These are phyloP conservation scores for Amylocystis lapponica DNA, from an alignment of 768 basidiomycete genomes.

Conservation along the genomic window DNA sequence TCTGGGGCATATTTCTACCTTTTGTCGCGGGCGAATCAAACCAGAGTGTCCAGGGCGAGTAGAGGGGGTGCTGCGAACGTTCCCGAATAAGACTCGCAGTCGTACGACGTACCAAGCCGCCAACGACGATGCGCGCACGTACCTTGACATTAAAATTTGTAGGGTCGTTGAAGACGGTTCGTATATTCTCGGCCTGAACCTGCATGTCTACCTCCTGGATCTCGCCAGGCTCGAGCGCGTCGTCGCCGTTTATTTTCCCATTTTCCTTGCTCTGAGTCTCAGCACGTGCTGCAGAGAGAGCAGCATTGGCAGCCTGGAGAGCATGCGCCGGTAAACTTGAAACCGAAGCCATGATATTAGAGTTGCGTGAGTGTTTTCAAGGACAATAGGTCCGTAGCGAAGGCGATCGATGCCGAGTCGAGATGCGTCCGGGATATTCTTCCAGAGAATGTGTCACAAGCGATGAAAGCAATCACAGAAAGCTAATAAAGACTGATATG, in stretches of 20 bases:
- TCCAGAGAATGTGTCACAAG: too few species aligned
- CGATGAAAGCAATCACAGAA: too few species aligned
- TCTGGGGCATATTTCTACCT: constrained; percentile 82
- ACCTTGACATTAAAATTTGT: constrained; percentile 97
- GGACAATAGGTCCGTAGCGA: too few species aligned
- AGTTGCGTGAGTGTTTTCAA: too few species aligned
- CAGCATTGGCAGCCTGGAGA: constrained; percentile 75
- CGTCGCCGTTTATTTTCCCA: constrained; percentile 31
- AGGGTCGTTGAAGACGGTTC: constrained; percentile 91
- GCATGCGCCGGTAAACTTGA: constrained; percentile 58
- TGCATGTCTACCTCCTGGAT: constrained; percentile 85
- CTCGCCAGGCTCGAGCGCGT: constrained; percentile 65
- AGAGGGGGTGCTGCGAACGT: constrained; percentile 75
- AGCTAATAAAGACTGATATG: too few species aligned
- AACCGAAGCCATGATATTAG: constrained; percentile 16
- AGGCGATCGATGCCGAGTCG: too few species aligned
- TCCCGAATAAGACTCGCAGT: background rate
- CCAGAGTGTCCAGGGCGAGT: constrained; percentile 95
- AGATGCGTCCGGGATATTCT: too few species aligned
- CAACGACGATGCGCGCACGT: background rate
- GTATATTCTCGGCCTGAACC: constrained; percentile 73
- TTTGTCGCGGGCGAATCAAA: constrained; percentile 95
- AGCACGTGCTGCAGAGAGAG: constrained; percentile 66
- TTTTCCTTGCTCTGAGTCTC: constrained; percentile 37
- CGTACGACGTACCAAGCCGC: background rate